Evolutionary conservation across 495 filamentous ascomycete species (phyloP).

Genomic region (Poronia punctata): DNA sequence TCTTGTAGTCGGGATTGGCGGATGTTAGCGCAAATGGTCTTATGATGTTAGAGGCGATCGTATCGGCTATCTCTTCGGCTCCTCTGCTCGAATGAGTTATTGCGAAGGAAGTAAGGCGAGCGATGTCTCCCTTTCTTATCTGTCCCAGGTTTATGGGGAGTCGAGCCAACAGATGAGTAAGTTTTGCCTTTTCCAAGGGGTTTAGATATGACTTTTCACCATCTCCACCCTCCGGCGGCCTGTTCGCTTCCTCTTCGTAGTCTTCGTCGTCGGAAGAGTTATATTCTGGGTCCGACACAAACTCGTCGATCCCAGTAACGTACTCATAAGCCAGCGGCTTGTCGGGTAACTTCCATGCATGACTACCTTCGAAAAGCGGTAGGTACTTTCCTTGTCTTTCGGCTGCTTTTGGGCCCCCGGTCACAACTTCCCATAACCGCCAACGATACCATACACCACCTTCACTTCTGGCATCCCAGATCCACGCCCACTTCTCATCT

Average conservation of each 20-base stretch:
- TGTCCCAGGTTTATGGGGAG: conserved; percentile 69
- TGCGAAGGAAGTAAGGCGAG: conserved; percentile 80
- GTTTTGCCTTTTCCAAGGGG: conserved; percentile 75
- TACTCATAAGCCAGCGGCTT: conserved; percentile 65
- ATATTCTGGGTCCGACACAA: conserved; percentile 78
- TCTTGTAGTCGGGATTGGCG: conserved; percentile 40
- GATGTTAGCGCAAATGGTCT: conserved; percentile 61
- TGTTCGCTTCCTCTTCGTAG: conserved; percentile 64
- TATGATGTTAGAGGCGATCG: conserved; percentile 75
- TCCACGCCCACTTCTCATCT: conserved; percentile 87
- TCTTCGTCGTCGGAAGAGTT: conserved; percentile 84
- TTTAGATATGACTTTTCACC: conserved; percentile 71
- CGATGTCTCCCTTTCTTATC: conserved; percentile 79
- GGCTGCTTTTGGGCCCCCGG: conserved; percentile 38
- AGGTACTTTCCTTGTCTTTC: conserved; percentile 36
- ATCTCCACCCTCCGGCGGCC: conserved; percentile 45
- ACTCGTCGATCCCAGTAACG: conserved; percentile 62
- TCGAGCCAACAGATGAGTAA: conserved; percentile 71
- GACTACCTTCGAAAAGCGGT: conserved; percentile 62
- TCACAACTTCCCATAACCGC: conserved; percentile 80
- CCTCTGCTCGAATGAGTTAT: conserved; percentile 72
- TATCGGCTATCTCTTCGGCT: conserved; percentile 82
- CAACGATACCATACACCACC: conserved; percentile 85
- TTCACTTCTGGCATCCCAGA: conserved; percentile 79
- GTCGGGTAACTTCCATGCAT: conserved; percentile 66